Evolutionary conservation across 2,329 filamentous ascomycete species (phyloP).

Genomic region (Diaporthe citrichinensis): DNA sequence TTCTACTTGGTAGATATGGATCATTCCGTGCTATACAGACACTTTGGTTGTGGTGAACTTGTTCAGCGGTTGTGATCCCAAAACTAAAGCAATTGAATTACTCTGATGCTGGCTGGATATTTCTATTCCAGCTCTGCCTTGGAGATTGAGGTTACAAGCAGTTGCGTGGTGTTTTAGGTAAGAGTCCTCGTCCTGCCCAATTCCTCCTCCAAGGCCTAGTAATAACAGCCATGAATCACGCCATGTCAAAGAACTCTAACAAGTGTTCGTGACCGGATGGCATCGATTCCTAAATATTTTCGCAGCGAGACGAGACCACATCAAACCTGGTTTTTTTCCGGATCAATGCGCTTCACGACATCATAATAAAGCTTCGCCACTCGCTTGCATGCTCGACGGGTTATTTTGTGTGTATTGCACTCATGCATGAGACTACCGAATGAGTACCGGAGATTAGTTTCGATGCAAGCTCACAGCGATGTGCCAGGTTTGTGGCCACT

Average conservation of each 20-base stretch:
- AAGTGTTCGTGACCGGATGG: no score
- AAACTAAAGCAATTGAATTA: no score
- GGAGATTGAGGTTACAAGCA: not conserved
- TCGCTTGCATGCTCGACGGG: not conserved
- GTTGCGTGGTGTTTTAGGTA: not conserved
- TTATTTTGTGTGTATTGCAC: not conserved
- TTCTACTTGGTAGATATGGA: no score
- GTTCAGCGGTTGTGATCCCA: no score
- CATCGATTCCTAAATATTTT: not conserved
- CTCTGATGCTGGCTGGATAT: not conserved
- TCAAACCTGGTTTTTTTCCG: not conserved
- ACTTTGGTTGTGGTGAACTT: not conserved
- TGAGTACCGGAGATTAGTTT: no score
- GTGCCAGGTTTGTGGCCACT: conserved; percentile 35
- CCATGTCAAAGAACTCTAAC: no score
- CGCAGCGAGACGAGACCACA: not conserved
- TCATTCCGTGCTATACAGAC: no score
- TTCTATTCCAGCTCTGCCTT: no score
- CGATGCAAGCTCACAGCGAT: not conserved
- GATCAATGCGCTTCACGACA: not conserved
- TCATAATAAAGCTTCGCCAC: not conserved
- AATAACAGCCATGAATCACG: not conserved
- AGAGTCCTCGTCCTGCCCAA: no score
- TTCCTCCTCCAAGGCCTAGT: not conserved
- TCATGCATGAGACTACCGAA: not conserved